Percentiles rank a stretch among this genome's conserved stretches.
Evolutionary conservation across 495 filamentous ascomycete species (phyloP).

Genomic region (Penicillium pancosmium): DNA sequence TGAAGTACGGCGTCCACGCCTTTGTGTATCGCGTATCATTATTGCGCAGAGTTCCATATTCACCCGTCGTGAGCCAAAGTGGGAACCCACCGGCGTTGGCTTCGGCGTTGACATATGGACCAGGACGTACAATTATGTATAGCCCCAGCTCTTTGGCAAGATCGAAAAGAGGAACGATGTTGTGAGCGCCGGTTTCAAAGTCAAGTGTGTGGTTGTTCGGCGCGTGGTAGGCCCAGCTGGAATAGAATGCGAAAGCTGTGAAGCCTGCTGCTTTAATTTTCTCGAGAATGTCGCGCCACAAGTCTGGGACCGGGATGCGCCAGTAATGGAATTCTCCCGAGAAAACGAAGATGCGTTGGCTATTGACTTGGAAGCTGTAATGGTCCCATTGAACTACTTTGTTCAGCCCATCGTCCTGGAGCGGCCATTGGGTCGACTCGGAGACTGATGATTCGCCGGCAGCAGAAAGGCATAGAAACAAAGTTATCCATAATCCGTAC

Average conservation of each 20-base stretch:
- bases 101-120: constrained; percentile 54
- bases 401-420: constrained; percentile 54
- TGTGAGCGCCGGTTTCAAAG: constrained; percentile 57
- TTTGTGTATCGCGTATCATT: constrained; percentile 60
- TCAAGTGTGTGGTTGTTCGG: constrained; percentile 55
- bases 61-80: constrained; percentile 64
- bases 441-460: constrained; percentile 23
- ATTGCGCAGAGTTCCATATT: constrained; percentile 57
- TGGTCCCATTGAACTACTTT: constrained; percentile 58
- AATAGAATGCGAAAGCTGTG: constrained; percentile 58
- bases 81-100: constrained; percentile 61
- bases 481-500: constrained; percentile 16
- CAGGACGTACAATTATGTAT: constrained; percentile 42
- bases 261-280: constrained; percentile 67
- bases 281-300: constrained; percentile 63
- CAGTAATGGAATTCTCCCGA: constrained; percentile 66
- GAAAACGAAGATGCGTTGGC: constrained; percentile 59
- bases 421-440: constrained; percentile 40
- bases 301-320: constrained; percentile 58
- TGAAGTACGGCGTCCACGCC: constrained; percentile 53
- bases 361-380: constrained; percentile 60
- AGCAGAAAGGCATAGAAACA: constrained; percentile 21
- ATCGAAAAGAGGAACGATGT: constrained; percentile 55
- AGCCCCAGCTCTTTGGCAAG: constrained; percentile 54
- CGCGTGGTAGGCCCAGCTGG: constrained; percentile 60